phyloP scores from a whole-genome alignment of 1,284 basidiomycete genomes.

The Leccinum pachyderme region DNA sequence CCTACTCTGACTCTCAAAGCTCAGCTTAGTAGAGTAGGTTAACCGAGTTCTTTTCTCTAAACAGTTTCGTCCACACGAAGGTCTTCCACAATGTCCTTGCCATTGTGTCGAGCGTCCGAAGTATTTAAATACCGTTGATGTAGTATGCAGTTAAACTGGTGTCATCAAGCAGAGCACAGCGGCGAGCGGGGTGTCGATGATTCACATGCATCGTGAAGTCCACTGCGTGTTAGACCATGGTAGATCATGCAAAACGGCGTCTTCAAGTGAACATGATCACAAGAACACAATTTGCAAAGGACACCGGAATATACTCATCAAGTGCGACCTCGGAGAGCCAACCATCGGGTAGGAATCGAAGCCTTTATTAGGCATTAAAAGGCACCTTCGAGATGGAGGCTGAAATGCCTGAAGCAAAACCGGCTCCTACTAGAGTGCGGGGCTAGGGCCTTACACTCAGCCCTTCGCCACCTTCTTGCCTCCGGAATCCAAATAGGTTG shows the following conservation, averaged over 20 bases:
- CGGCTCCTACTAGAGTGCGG: background rate
- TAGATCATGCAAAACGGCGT: conserved; percentile 7
- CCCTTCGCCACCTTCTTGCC: background rate
- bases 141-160: background rate
- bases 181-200: background rate
- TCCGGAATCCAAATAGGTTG: conserved; percentile 3
- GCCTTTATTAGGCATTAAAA: background rate
- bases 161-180: background rate
- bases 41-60: background rate
- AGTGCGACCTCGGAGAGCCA: conserved; percentile 14
- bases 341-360: background rate
- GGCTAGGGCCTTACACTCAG: background rate
- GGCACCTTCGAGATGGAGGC: background rate
- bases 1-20: background rate
- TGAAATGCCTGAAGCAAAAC: background rate
- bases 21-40: background rate
- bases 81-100: background rate
- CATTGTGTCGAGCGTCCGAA: background rate
- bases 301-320: background rate
- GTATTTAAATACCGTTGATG: background rate
- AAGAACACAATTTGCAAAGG: conserved; percentile 8
- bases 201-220: background rate
- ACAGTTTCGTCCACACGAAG: background rate
- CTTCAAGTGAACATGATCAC: conserved; percentile 15
- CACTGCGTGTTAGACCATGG: background rate